Conservation (phyloP, 495 filamentous ascomycete genomes). For the Daldinia vernicosa region DNA sequence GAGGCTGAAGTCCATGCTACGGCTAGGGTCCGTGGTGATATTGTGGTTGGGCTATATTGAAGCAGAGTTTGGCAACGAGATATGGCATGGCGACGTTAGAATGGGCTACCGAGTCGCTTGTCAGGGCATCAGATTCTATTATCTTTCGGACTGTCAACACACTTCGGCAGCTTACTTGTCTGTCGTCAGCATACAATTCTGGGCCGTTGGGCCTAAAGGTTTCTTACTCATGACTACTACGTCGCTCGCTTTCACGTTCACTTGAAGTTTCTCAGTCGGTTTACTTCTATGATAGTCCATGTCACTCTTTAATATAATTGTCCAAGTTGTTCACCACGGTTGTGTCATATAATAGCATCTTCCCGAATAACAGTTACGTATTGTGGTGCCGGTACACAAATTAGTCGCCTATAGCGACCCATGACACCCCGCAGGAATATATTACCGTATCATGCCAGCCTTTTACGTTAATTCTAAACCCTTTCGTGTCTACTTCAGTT, state of each 20-base stretch:
- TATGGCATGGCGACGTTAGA: conserved; percentile 14
- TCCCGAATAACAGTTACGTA: too few species aligned
- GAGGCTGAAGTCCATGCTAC: conserved; percentile 41
- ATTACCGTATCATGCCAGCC: not conserved
- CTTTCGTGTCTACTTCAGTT: not conserved
- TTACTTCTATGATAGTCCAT: not conserved
- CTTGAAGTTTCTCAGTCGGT: not conserved
- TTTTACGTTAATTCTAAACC: conserved; percentile 9
- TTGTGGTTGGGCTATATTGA: conserved; percentile 43
- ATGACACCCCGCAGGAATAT: conserved; percentile 14
- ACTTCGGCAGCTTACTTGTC: conserved; percentile 9
- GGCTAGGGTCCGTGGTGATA: conserved; percentile 41
- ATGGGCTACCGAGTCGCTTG: conserved; percentile 23
- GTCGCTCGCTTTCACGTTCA: conserved; percentile 30
- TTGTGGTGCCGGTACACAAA: not conserved
- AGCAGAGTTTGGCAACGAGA: conserved; percentile 6
- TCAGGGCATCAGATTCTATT: conserved; percentile 10
- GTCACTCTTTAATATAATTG: not conserved
- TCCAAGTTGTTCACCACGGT: not conserved
- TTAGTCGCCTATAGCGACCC: conserved; percentile 19
- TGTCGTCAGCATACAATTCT: conserved; percentile 18
- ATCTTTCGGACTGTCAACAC: conserved; percentile 10
- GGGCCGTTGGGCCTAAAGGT: conserved; percentile 20
- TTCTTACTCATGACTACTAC: conserved; percentile 29
- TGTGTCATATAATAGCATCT: not conserved